phyloP scores from a whole-genome alignment of 2,329 filamentous ascomycete genomes.

The Graphilbum sp. region DNA sequence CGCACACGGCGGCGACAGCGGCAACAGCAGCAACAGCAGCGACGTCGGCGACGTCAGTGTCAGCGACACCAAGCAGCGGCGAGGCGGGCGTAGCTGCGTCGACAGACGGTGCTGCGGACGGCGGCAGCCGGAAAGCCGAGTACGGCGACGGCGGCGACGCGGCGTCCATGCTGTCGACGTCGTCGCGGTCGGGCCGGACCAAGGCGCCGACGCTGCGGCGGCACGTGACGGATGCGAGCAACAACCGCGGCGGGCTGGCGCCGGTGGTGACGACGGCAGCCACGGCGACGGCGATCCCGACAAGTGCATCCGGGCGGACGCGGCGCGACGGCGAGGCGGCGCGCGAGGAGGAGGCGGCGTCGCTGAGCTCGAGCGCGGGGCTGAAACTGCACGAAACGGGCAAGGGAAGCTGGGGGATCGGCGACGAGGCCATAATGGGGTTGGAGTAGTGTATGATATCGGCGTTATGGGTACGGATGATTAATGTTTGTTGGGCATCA shows the following conservation, averaged over 20 bases:
- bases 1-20: not conserved
- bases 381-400: slow-evolving; percentile 36
- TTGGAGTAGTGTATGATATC: slow-evolving; percentile 37
- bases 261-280: slow-evolving; percentile 2
- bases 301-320: slow-evolving; percentile 14
- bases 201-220: slow-evolving; percentile 23
- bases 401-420: slow-evolving; percentile 57
- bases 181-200: slow-evolving; percentile 24
- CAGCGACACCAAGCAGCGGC: too few species aligned
- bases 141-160: slow-evolving; percentile 20
- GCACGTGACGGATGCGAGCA: slow-evolving; percentile 18
- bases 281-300: slow-evolving; percentile 7
- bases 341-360: slow-evolving; percentile 24
- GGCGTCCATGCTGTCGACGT: slow-evolving; percentile 29
- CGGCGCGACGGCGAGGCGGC: slow-evolving; percentile 25
- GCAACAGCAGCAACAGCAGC: slow-evolving; percentile 2
- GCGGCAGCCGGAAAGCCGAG: not conserved
- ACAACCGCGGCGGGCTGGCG: slow-evolving; percentile 15
- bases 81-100: slow-evolving; percentile 1
- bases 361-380: slow-evolving; percentile 27
- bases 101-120: slow-evolving; percentile 3
- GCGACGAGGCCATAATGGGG: slow-evolving; percentile 72
- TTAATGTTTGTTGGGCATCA: too few species aligned
- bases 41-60: slow-evolving; percentile 2
- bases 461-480: too few species aligned